Evolutionary conservation across 192 early-diverging fungal species (phyloP).

Genomic region (Podila clonocystis): DNA sequence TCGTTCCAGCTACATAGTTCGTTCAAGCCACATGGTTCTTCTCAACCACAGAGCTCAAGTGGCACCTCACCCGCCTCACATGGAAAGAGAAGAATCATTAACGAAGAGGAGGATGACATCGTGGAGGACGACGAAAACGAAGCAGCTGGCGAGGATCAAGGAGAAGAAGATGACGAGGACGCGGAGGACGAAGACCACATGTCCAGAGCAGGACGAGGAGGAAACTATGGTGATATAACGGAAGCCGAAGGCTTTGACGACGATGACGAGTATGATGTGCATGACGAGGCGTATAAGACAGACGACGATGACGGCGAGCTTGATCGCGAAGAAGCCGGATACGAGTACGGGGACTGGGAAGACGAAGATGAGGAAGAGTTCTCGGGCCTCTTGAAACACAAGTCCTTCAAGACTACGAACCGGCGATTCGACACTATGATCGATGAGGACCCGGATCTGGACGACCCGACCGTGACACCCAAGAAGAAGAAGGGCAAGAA

Average conservation of each 20-base stretch:
- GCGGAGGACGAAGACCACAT: slow-evolving; percentile 15
- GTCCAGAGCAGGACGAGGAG: not conserved
- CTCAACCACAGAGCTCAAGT: not conserved
- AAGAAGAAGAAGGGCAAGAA: not conserved
- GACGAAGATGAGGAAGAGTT: slow-evolving; percentile 24
- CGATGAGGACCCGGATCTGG: not conserved
- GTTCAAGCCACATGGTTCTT: too few relatives aligned
- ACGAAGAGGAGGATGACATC: slow-evolving; percentile 15
- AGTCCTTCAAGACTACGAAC: slow-evolving; percentile 1
- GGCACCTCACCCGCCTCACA: not conserved
- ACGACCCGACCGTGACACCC: not conserved
- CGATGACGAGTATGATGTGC: slow-evolving; percentile 38
- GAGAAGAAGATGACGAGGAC: slow-evolving; percentile 34
- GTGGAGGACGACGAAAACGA: slow-evolving; percentile 13
- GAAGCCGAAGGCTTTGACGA: slow-evolving; percentile 8
- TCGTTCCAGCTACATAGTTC: too few relatives aligned
- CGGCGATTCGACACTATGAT: not conserved
- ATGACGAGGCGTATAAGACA: slow-evolving; percentile 31
- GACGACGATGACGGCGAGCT: slow-evolving; percentile 24
- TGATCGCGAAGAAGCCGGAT: slow-evolving; percentile 10
- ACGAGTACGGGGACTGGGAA: slow-evolving; percentile 34
- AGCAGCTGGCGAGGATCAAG: slow-evolving; percentile 14
- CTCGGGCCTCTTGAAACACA: not conserved
- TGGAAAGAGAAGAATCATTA: not conserved
- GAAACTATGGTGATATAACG: slow-evolving; percentile 14